These are phyloP conservation scores for Cicer judaicum DNA, from an alignment of 306 rosid genomes.

Conservation along the genomic window DNA sequence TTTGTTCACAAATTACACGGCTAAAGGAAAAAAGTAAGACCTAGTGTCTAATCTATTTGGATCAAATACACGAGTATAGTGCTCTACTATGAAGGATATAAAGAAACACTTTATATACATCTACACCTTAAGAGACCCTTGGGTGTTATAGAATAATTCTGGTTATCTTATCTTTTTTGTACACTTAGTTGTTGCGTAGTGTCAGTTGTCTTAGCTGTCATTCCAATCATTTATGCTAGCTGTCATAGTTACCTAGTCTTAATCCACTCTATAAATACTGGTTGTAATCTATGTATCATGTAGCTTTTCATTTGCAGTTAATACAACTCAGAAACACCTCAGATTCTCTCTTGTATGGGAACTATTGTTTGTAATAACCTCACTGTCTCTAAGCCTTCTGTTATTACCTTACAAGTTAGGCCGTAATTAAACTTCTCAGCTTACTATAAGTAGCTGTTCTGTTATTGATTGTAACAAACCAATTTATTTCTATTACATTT, in stretches of 20 bases:
- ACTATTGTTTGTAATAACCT: neutral
- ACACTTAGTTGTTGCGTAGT: neutral
- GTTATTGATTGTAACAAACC: neutral
- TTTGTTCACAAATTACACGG: neutral
- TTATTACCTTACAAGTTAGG: neutral
- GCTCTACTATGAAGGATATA: conserved; percentile 11
- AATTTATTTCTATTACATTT: neutral
- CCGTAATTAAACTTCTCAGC: neutral
- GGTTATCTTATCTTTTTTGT: neutral
- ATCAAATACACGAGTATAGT: neutral
- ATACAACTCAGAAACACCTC: neutral
- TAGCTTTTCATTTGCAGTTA: neutral
- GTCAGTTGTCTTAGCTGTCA: neutral
- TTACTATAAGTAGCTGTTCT: neutral
- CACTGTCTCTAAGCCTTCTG: neutral
- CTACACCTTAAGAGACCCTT: neutral
- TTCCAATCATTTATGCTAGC: neutral
- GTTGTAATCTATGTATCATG: neutral
- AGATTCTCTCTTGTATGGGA: neutral
- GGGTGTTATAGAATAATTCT: neutral
- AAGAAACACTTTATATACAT: neutral
- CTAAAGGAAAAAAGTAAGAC: neutral
- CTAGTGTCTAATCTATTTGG: conserved; percentile 25
- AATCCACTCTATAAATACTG: neutral
- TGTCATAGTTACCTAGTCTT: neutral